These are phyloP conservation scores for Starmerella ratchasimensis DNA, from an alignment of 805 yeast genomes.

Conservation along the genomic window DNA sequence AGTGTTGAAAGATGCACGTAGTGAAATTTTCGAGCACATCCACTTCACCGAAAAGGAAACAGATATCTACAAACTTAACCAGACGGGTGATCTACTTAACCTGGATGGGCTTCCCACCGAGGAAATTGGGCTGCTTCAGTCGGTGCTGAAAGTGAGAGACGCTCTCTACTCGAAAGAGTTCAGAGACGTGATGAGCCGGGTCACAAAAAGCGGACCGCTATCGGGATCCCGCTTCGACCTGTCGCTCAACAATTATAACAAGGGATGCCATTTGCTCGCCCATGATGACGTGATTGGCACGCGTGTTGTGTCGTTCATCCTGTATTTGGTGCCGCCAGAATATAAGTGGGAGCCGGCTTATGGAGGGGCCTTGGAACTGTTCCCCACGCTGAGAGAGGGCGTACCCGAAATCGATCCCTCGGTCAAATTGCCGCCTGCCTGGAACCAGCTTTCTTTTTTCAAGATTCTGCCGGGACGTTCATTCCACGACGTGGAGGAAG, in stretches of 20 bases:
- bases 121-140: constrained; percentile 60
- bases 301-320: constrained; percentile 79
- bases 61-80: constrained; percentile 77
- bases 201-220: constrained; percentile 77
- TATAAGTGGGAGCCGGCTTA: constrained; percentile 76
- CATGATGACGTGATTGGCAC: constrained; percentile 98
- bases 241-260: constrained; percentile 79
- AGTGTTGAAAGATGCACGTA: constrained; percentile 62
- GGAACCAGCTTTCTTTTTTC: constrained; percentile 92
- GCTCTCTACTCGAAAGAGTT: constrained; percentile 80
- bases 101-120: constrained; percentile 69
- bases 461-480: constrained; percentile 92
- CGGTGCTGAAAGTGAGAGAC: constrained; percentile 62
- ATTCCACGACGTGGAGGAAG: constrained; percentile 98
- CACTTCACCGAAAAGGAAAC: constrained; percentile 94
- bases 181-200: constrained; percentile 58
- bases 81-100: constrained; percentile 86
- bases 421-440: constrained; percentile 69
- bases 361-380: constrained; percentile 85
- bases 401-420: constrained; percentile 72
- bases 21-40: constrained; percentile 68
- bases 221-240: constrained; percentile 88
- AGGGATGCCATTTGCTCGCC: constrained; percentile 84
- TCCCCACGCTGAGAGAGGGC: constrained; percentile 75
- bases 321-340: constrained; percentile 88